Base-by-base conservation (phyloP, 352 stramenopile species). In the Phytophthora pinifolia region DNA sequence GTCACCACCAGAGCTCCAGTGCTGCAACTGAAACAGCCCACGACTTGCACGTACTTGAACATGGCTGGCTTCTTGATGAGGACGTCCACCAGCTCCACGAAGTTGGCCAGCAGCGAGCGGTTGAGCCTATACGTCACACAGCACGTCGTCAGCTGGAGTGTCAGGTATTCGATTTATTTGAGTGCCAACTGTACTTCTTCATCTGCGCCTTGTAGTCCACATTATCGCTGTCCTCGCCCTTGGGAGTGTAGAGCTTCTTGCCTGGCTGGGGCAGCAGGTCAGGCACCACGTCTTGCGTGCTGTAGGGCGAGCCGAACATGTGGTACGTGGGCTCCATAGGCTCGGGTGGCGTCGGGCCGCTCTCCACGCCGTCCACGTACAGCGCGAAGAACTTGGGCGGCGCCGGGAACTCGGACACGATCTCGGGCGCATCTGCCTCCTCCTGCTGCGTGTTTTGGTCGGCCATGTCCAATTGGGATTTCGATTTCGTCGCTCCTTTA, bases 241-340 rank as follows among this genome's bases (percentile, higher is more conserved):
- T 46, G 1, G 54, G 48, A 20, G 52, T 53, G 43, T 92, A 92
- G 9, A 92, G 58, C 62, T 92, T 92, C 42, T 81, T 76, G 22
- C 70, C 69, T 39, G 74, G 62, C 55, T 80, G 53, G 0, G 71
- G 74, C 15, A 94, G 67, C 51, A 94, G 69, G 41, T 94, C 81
- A 0, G 84, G 84, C 47, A 92, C 81, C 9, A 70, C 71, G 70
- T 94, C 84, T 67, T 89, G 65, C 41, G 84, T 94, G 64, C 78
- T 89, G 67, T 84, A 94, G 6, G 84, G 81, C 39, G 79, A 88
- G 34, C 84, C 84, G 51, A 94, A 94, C 73, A 90, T 89, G 74
- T 94, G 81, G 46, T 94, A 94, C 52, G 74, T 87, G 36, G 84
- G 84, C 38, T 72, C 74, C 71, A 94, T 88, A 35, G 81, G 77